These are phyloP conservation scores for Obelidium mucronatum DNA, from an alignment of 192 early-diverging fungal species.

Conservation along the genomic window DNA sequence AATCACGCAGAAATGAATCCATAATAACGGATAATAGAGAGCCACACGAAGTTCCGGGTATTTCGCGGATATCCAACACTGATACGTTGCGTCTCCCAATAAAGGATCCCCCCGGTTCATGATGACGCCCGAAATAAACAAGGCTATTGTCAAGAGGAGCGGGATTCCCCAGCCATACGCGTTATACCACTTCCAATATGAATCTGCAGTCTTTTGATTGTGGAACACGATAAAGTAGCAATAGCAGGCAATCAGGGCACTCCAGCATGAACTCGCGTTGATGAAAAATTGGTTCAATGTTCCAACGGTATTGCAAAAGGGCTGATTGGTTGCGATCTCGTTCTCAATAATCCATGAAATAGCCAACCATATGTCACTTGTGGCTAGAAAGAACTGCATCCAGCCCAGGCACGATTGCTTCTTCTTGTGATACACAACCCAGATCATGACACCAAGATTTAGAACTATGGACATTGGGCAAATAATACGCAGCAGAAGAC, in stretches of 20 bases:
- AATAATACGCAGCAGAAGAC: neutral
- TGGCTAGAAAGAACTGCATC: neutral
- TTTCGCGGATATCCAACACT: neutral
- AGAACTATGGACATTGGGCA: neutral
- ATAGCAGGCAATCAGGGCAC: neutral
- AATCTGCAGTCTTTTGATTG: neutral
- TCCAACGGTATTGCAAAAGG: neutral
- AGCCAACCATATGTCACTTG: neutral
- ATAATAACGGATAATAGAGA: slow-evolving; percentile 1
- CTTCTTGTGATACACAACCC: neutral
- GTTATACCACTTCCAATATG: neutral
- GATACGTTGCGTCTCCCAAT: slow-evolving; percentile 1
- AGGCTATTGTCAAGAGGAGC: neutral
- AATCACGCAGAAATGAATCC: slow-evolving; percentile 7
- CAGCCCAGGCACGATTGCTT: neutral
- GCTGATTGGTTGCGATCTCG: neutral
- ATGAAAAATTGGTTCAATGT: neutral
- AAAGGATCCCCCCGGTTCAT: neutral
- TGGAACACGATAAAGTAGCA: neutral
- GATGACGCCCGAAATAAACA: neutral
- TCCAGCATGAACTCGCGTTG: neutral
- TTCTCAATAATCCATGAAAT: slow-evolving; percentile 7
- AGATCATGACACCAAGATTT: neutral
- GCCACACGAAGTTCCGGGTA: slow-evolving; percentile 16
- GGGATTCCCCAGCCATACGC: slow-evolving; percentile 12